A percentile compares a stretch with the other conserved stretches of the same genome.
Evolutionary conservation across 176 grass and related monocot species (phyloP).

Genomic region (Urochloa ruziziensis): DNA sequence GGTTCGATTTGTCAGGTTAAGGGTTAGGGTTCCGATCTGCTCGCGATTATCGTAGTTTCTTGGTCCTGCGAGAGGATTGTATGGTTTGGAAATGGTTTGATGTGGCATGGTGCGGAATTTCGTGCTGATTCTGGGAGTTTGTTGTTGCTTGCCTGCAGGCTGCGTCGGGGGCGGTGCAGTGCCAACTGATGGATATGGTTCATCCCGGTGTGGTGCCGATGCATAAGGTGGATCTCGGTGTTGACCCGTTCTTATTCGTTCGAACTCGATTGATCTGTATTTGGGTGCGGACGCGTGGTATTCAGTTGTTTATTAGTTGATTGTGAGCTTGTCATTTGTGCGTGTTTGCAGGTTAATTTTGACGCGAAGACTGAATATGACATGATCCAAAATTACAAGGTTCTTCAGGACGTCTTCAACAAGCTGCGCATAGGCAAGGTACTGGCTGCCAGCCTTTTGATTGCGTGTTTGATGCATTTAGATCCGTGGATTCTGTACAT

Average conservation of each 20-base stretch:
- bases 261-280: not conserved
- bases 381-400: constrained; percentile 95
- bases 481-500: not conserved
- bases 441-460: not conserved
- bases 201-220: constrained; percentile 85
- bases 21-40: not conserved
- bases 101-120: not conserved
- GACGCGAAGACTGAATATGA: constrained; percentile 94
- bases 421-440: constrained; percentile 77
- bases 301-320: not conserved
- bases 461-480: not conserved
- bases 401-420: constrained; percentile 90
- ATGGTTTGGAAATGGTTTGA: not conserved
- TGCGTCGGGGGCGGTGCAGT: constrained; percentile 87
- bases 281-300: too few relatives aligned
- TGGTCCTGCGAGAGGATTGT: not conserved
- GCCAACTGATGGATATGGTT: constrained; percentile 91
- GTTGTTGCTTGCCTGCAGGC: constrained; percentile 41
- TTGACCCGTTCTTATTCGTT: not conserved
- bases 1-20: not conserved
- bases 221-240: constrained; percentile 62
- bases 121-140: not conserved
- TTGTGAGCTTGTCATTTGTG: not conserved
- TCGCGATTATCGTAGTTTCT: not conserved
- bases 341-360: constrained; percentile 73